These are phyloP conservation scores for Camellia oleifera DNA, from an alignment of 179 eudicot species.

Conservation along the genomic window DNA sequence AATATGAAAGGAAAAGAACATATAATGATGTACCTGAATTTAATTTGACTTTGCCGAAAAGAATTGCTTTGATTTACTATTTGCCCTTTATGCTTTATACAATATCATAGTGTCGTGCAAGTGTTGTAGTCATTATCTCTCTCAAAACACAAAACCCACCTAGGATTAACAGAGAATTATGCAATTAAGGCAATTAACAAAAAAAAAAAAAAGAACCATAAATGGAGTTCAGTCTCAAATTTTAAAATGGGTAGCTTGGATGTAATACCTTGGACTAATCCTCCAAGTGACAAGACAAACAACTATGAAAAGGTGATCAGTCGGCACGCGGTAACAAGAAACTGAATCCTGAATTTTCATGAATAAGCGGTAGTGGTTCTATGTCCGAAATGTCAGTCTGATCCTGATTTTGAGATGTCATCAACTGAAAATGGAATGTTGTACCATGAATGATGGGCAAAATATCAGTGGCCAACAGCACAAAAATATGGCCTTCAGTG, in stretches of 20 bases:
- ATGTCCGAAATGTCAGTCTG: slow-evolving; percentile 62
- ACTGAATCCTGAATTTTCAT: slow-evolving; percentile 80
- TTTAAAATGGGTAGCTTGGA: not conserved
- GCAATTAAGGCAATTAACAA: no score
- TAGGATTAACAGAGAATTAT: no score
- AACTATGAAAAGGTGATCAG: slow-evolving; percentile 14
- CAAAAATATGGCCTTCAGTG: not conserved
- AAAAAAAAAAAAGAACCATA: no score
- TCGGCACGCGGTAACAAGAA: slow-evolving; percentile 51
- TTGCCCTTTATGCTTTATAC: no score
- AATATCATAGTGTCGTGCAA: no score
- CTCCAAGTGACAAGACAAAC: not conserved
- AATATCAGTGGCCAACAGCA: not conserved
- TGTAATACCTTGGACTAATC: not conserved
- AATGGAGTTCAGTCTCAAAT: not conserved
- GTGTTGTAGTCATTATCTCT: no score
- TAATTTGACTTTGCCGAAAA: no score
- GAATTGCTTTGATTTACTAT: no score
- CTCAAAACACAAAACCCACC: no score
- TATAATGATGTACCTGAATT: no score
- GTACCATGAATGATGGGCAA: slow-evolving; percentile 19
- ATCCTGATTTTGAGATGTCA: slow-evolving; percentile 71
- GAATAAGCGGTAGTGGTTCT: slow-evolving; percentile 78
- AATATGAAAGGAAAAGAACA: no score
- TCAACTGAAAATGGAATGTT: slow-evolving; percentile 83